Conservation (phyloP, 257 asterid species). For the Nicotiana undulata region DNA sequence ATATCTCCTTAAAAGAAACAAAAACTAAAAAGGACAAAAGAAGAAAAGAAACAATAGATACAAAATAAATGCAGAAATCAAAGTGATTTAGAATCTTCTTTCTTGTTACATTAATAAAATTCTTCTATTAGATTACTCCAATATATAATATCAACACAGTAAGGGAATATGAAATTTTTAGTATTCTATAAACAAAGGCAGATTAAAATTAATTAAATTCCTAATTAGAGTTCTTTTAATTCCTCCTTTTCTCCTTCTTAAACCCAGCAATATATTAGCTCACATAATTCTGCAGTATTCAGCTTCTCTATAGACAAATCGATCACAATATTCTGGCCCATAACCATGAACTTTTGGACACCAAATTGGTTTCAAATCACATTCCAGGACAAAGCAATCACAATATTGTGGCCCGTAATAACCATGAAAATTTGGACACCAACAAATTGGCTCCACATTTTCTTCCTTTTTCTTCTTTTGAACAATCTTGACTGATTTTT, state of each 20-base stretch:
- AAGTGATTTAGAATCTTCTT: not conserved
- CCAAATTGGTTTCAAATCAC: not conserved
- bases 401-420: not conserved
- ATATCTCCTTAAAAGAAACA: not conserved
- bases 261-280: not conserved
- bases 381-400: not conserved
- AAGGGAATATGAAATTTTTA: not conserved
- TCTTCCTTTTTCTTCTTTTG: not conserved
- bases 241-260: no score
- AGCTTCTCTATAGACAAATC: not conserved
- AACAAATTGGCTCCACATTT: not conserved
- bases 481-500: not conserved
- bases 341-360: not conserved
- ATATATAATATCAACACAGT: not conserved
- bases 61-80: not conserved
- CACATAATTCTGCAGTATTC: constrained; percentile 1
- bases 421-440: not conserved
- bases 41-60: not conserved
- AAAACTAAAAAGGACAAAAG: not conserved
- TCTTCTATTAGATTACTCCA: not conserved
- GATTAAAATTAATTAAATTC: not conserved
- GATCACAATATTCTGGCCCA: not conserved
- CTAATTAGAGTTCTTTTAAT: not conserved
- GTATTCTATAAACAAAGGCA: not conserved
- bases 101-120: not conserved